Evolutionary conservation across 2,329 filamentous ascomycete species (phyloP), one percentile per base, ranked within the genome.

Genomic region (Trichophyton equinum): DNA sequence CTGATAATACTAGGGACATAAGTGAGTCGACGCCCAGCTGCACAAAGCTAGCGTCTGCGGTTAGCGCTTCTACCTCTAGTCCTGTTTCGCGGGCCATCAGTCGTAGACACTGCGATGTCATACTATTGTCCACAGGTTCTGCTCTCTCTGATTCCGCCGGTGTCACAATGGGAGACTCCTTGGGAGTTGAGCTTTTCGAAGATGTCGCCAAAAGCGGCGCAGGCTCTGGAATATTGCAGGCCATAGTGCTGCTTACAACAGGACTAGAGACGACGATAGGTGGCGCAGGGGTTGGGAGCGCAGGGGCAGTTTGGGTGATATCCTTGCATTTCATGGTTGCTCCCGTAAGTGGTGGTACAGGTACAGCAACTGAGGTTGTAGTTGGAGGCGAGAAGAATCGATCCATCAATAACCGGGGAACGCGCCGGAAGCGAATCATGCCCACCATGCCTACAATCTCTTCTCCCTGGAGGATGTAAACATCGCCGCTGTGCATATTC

Each of bases 381-480:
- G 62, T 64, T 64, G 65, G 58, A 67, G 65, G 33, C 65, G 38
- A 36, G 44, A 36, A 57, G 22, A 25, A 30, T 15, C 46, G 46
- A 13, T 51, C 46, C 46, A 33, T 33, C n/a, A 44, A 27, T 20
- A 62, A n/a, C 11, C 46, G 46, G 8, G 46, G 53, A 11, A 36
- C 30, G 5, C 53, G 38, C 18, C 38, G 38, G 53, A 57, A 22
- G n/a, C 30, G 38, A 38, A 57, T 36, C 33, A 60, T 72, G 69
- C 61, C 64, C 64, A 53, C 15, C 27, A 72, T 49, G 3, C 72
- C 63, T 58, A 67, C 71, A 15, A 69, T 68, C 60, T 71, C 66
- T 1, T 68, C 71, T 13, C 63, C 61, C 33, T 71, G 60, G 2
- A 71, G 63, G 63, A 47, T 67, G 62, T 30, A 61, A 30, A 47